Base-by-base conservation (phyloP, 176 grass and related monocot genomes). In the Oryza australiensis region DNA sequence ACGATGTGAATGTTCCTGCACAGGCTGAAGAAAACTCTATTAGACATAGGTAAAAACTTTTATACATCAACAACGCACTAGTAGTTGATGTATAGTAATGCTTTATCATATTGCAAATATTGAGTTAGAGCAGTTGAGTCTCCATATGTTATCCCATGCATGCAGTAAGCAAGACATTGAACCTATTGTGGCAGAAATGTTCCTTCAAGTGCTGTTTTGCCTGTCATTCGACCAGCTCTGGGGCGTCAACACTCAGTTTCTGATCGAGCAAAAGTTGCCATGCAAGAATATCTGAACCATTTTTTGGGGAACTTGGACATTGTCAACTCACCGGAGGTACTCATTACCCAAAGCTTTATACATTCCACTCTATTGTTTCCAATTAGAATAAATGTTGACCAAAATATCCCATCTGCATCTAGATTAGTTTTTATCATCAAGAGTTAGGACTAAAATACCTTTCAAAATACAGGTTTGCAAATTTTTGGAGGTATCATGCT, bases 281-380 rank as follows among this genome's bases (percentile, higher is more conserved):
- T 98, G 95, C 92, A 93, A 87, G 95, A 90, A 79, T 98, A 98
- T 91, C 84, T 98, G 66, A 95, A 95, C 80, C 92, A 95, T 88
- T 98, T 98, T 74, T 88, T 95, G 42, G 96, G 90, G 40, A 95
- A 98, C 88, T 88, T 98, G 85, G 91, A 95, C 89, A 98, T 98
- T 67, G 92, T 98, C 16, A 98, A 98, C 57, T 98, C 96, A 86
- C 79, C 62, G 62, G 96, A 98, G 93, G 96, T 98, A 98, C 34
- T 18, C 66, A 69, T 60, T 98, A 95, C 28, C 27, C 66, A 69
- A 65, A 37, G 22, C 60, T 59, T 70, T 85, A 9, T 64, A 76
- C 66, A 35, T 74, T 70, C 34, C 26, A 62, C 29, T 70, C 33
- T 37, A 3, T 41, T 32, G 63, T 11, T 60, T 70, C 20, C 48